Evolutionary conservation across 75 land plant genomes (phyloP).

Genomic region (Larix kaempferi): DNA sequence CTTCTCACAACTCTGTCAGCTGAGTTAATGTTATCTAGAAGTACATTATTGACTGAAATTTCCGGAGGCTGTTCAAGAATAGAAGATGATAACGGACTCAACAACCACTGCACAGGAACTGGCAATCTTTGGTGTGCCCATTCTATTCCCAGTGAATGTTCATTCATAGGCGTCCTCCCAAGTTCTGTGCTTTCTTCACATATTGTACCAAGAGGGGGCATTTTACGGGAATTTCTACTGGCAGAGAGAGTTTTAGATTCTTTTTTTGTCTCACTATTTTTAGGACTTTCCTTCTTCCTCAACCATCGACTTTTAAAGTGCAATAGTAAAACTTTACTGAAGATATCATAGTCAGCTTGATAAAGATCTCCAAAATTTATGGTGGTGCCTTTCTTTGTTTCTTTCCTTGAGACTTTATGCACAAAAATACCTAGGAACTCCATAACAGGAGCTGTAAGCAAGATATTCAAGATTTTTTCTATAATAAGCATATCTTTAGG

Average conservation of each 20-base stretch:
- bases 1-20: constrained; percentile 25
- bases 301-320: constrained; percentile 74
- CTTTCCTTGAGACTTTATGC: constrained; percentile 8
- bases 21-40: neutral
- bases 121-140: constrained; percentile 90
- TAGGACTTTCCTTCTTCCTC: constrained; percentile 29
- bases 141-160: constrained; percentile 41
- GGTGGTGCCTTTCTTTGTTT: constrained; percentile 10
- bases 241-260: constrained; percentile 4
- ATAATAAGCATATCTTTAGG: constrained; percentile 45
- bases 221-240: constrained; percentile 10
- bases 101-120: constrained; percentile 85
- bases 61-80: neutral
- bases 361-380: constrained; percentile 9
- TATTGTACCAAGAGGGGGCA: constrained; percentile 52
- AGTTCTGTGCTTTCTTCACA: constrained; percentile 44
- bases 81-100: constrained; percentile 69
- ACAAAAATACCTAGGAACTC: constrained; percentile 29
- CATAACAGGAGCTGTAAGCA: constrained; percentile 37
- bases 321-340: constrained; percentile 44
- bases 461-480: constrained; percentile 40
- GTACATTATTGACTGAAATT: neutral
- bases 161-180: constrained; percentile 1
- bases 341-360: constrained; percentile 31
- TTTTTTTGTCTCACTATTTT: neutral